Evolutionary conservation across 345 rosid species (phyloP), one percentile per base, ranked within the genome.

Genomic region (Microcos paniculata): DNA sequence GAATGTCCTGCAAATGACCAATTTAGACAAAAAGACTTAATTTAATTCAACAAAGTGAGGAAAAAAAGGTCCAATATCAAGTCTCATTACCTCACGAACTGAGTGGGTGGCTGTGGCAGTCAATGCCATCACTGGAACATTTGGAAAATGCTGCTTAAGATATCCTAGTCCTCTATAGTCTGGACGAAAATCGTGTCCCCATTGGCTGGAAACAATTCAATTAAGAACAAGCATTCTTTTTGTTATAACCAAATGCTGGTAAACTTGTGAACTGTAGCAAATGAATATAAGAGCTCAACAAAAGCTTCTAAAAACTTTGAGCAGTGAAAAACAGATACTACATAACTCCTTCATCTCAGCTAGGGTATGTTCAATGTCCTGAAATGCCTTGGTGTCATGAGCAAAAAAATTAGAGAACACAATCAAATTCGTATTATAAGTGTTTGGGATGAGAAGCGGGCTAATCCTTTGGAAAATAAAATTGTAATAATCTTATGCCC

Each of bases 151-250:
- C 82, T 90, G 92, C 85, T 96, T 90, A 45, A 96, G 93, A 82
- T 90, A 88, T 74, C 98, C 93, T 49, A 90, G 80, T 43, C 84
- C 90, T 76, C 94, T 85, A 80, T 93, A 96, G 73, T 93, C 98
- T 78, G 98, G 99, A 73, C 97, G 92, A 67, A 93, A 96, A 88
- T 93, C 99, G 81, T 93, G 99, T 62, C 99, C 99, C 99, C 99
- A 93, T 78, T 96, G 99, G 77, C 99, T 93, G 87, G 33, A 49
- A 79, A 75, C 74, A 71, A 75, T 71, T 53, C 53, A 43, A 73
- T 64, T 52, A 77, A 35, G 9, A 33, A 18, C 58, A 46, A n/a
- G 35, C 51, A 72, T 64, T 56, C 58, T 56, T 56, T 13, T 42
- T 56, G 70, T 31, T 6, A 8, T 18, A 56, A 48, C 70, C 18